These are phyloP conservation scores for Penicillium sp. DNA, from an alignment of 2,329 filamentous ascomycete genomes.

Conservation along the genomic window DNA sequence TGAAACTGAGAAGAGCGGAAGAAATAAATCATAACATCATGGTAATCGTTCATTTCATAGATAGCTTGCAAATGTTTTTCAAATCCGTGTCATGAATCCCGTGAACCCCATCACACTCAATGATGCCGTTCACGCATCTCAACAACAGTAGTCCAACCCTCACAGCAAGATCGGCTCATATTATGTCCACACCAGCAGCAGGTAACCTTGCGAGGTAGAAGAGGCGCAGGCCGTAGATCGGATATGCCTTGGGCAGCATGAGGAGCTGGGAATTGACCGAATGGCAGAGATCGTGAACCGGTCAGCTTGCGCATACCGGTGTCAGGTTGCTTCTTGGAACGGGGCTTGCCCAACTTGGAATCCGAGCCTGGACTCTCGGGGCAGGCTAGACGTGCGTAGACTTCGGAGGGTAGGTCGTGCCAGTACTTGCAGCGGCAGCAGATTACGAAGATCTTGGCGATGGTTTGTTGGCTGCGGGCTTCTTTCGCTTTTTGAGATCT, in stretches of 20 bases:
- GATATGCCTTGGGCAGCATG: conserved; percentile 4
- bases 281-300: neutral
- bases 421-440: conserved; percentile 45
- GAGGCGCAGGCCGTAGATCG: conserved; percentile 11
- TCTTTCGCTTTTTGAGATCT: conserved; percentile 16
- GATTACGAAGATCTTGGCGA: conserved; percentile 43
- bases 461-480: conserved; percentile 18
- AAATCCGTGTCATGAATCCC: neutral
- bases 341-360: conserved; percentile 2
- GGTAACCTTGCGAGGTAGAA: conserved; percentile 39
- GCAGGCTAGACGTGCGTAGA: conserved; percentile 37
- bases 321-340: neutral
- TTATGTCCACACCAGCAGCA: conserved; percentile 71
- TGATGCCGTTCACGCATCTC: conserved; percentile 60
- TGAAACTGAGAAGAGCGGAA: neutral
- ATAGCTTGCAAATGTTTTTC: neutral
- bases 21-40: conserved; percentile 6
- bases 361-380: conserved; percentile 19
- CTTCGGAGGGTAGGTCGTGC: conserved; percentile 43
- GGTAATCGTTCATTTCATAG: neutral
- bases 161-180: conserved; percentile 67
- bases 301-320: neutral
- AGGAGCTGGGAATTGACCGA: neutral
- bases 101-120: conserved; percentile 16
- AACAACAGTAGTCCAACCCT: conserved; percentile 65